Base-by-base conservation (phyloP, 148 eudicot species). In the Linanthus parryae region DNA sequence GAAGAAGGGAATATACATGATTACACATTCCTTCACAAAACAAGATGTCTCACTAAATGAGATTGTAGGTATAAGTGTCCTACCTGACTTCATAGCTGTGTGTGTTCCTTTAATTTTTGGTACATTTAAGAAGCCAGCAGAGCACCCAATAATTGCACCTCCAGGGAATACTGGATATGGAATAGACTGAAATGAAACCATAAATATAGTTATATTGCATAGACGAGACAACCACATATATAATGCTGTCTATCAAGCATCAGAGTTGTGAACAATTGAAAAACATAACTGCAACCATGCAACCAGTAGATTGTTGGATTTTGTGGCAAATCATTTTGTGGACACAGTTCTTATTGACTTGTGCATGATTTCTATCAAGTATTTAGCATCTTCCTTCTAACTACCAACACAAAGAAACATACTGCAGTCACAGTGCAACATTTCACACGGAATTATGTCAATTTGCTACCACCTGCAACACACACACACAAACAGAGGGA, bases 91-190 rank as follows among this genome's bases (percentile, higher is more conserved):
- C 94, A 92, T 92, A 15, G 98, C 98, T 6, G 98, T 92, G 69
- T 92, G 98, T 2, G 96, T 67, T 59, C 98, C 98, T 73, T 92
- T 92, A 52, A 92, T 92, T 64, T 92, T 92, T 37, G 96, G 96
- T 41, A 92, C 96, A 60, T 92, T 92, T 55, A 92, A 58, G 73
- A 87, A 87, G 68, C 98, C 98, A 75, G 98, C 98, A 27, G 98
- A 87, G 70, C 98, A 87, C 58, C 98, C 98, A 42, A 92, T 62
- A 49, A 92, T 63, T 63, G 98, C 98, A 45, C 98, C 98, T 70
- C 98, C 98, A 20, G 98, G 98, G 64, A 87, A 92, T 69, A 92
- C 85, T 68, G 98, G 98, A 72, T 92, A 92, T 52, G 98, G 98
- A 74, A 92, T 80, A 64, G 96, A 87, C 98, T 92, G 98, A 75